Percentiles rank a stretch among this genome's conserved stretches.
Conservation (phyloP, 331 rosid genomes). For the Pyracantha coccinea region DNA sequence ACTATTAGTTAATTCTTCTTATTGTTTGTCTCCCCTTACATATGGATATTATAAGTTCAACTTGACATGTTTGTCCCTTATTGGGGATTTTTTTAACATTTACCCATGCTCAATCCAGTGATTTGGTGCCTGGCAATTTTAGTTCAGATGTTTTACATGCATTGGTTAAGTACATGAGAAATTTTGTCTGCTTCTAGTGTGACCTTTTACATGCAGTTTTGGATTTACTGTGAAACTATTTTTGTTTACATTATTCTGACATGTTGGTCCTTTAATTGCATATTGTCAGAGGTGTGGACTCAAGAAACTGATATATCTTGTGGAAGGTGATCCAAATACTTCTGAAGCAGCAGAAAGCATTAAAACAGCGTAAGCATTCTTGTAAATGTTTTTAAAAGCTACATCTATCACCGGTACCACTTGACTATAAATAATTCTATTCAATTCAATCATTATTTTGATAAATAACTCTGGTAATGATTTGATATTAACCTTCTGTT, state of each 20-base stretch:
- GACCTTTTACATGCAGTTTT: neutral
- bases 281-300: slow-evolving; percentile 80
- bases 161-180: neutral
- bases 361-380: slow-evolving; percentile 77
- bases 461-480: neutral
- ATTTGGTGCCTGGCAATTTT: neutral
- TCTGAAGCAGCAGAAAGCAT: slow-evolving; percentile 94
- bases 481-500: neutral
- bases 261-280: slow-evolving; percentile 14
- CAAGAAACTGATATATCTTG: slow-evolving; percentile 85
- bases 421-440: neutral
- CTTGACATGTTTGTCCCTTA: neutral
- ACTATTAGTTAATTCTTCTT: neutral
- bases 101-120: no score
- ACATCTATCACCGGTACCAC: neutral
- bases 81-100: neutral
- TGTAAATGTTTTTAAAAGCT: neutral
- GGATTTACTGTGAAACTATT: neutral
- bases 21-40: neutral
- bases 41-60: neutral
- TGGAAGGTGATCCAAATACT: slow-evolving; percentile 95
- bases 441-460: no score
- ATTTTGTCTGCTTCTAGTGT: neutral
- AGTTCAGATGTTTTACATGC: neutral
- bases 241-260: slow-evolving; percentile 2